A percentile compares a stretch with the other conserved stretches of the same genome.
phyloP scores from a whole-genome alignment of 2,329 filamentous ascomycete species.

The Alternaria gansuensis region DNA sequence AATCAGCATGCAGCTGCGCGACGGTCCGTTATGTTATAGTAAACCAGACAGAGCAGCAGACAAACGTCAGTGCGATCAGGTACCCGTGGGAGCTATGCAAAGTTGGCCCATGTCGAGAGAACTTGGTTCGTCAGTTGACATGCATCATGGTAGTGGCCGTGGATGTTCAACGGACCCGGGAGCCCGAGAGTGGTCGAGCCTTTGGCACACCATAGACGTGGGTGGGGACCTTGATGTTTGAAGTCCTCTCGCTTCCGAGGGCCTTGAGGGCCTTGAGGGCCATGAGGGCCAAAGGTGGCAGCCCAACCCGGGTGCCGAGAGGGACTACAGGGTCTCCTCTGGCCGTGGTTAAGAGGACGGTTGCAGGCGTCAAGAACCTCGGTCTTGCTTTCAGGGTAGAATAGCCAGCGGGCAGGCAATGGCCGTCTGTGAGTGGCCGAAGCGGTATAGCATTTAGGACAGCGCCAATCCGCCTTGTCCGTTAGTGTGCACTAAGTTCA shows the following conservation, averaged over 20 bases:
- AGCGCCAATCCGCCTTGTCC: constrained; percentile 36
- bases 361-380: constrained; percentile 38
- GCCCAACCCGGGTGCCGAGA: constrained; percentile 26
- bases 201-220: constrained; percentile 26
- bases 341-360: constrained; percentile 34
- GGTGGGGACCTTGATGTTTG: constrained; percentile 37
- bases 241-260: constrained; percentile 31
- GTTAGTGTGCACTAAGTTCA: constrained; percentile 32
- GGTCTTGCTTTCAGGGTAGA: constrained; percentile 22
- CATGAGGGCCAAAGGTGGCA: constrained; percentile 29
- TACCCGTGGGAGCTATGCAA: constrained; percentile 34
- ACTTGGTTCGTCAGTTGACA: constrained; percentile 29
- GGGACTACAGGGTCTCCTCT: constrained; percentile 29
- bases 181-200: constrained; percentile 34
- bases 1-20: constrained; percentile 31
- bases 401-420: constrained; percentile 20
- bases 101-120: constrained; percentile 27
- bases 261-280: constrained; percentile 19
- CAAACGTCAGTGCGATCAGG: constrained; percentile 33
- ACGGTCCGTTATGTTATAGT: constrained; percentile 32
- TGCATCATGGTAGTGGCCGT: constrained; percentile 31
- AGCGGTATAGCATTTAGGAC: constrained; percentile 16
- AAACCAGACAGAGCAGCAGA: constrained; percentile 23
- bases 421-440: constrained; percentile 21
- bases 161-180: constrained; percentile 33